phyloP scores from a whole-genome alignment of 352 stramenopile species.

The Pythium dissimile region DNA sequence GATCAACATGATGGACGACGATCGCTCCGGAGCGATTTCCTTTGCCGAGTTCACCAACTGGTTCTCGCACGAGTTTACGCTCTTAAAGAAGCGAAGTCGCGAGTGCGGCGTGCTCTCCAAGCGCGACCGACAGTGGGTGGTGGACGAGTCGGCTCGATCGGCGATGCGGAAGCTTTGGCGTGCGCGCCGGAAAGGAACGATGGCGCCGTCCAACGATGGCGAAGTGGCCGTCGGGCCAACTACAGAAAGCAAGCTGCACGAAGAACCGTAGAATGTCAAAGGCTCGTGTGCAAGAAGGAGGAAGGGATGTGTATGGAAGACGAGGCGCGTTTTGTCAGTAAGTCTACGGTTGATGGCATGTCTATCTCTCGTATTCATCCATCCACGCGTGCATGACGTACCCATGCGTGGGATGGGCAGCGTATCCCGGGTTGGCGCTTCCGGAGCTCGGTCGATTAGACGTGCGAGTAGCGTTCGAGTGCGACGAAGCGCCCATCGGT shows the following conservation, averaged over 20 bases:
- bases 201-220: not conserved
- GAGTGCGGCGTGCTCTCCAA: conserved; percentile 54
- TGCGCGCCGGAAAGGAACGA: conserved; percentile 14
- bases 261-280: not conserved
- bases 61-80: conserved; percentile 57
- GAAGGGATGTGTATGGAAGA: conserved; percentile 2
- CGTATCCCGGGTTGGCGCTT: conserved; percentile 4
- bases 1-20: conserved; percentile 80
- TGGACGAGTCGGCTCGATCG: conserved; percentile 46
- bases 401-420: conserved; percentile 30
- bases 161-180: conserved; percentile 48
- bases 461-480: not conserved
- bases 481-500: not conserved
- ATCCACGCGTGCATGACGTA: conserved; percentile 71
- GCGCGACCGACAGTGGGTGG: conserved; percentile 62
- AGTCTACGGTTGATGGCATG: not conserved
- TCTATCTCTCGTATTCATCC: conserved; percentile 33
- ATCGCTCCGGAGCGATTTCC: conserved; percentile 60
- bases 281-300: not conserved
- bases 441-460: not conserved
- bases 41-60: conserved; percentile 64
- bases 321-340: not conserved
- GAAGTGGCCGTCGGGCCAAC: not conserved
- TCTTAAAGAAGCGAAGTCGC: conserved; percentile 41
- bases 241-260: not conserved